Percentiles rank a stretch among this genome's conserved stretches.
Conservation (phyloP, 2,329 filamentous ascomycete genomes). For the Pseudopyricularia javanii region DNA sequence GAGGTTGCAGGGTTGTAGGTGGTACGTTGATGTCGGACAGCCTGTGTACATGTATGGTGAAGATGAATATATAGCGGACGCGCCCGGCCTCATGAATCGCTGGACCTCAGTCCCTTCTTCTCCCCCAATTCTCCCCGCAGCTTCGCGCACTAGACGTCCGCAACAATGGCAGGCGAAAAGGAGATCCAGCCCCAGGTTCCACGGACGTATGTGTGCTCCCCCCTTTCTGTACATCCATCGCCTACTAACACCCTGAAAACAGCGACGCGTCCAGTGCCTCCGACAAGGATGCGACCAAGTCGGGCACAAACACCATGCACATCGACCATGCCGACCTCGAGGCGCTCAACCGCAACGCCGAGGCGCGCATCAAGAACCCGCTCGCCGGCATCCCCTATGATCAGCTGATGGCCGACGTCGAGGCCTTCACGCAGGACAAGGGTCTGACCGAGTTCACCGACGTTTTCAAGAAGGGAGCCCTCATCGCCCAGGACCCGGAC, state of each 20-base stretch:
- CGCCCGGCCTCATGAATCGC: not conserved
- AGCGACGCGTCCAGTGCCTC: not conserved
- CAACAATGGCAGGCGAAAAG: not conserved
- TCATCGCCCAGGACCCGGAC: conserved; percentile 59
- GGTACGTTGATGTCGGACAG: too few species aligned
- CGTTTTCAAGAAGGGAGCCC: conserved; percentile 54
- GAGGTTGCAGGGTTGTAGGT: too few species aligned
- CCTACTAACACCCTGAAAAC: not conserved
- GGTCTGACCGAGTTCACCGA: conserved; percentile 44
- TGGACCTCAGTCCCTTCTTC: not conserved
- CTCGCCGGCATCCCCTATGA: conserved; percentile 7
- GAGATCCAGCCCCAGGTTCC: not conserved
- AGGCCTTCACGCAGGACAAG: conserved; percentile 20
- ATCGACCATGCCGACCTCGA: not conserved
- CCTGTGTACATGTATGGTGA: not conserved
- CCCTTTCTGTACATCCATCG: not conserved
- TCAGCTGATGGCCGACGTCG: conserved; percentile 7
- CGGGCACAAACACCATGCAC: not conserved
- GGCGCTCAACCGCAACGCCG: conserved; percentile 3
- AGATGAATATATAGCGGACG: not conserved
- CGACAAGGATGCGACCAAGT: not conserved
- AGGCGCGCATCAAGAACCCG: conserved; percentile 8
- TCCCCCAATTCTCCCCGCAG: not conserved
- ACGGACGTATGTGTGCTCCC: not conserved
- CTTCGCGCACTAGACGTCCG: not conserved